phyloP scores from a whole-genome alignment of 495 filamentous ascomycete genomes.

The Penicillium mononematosum region DNA sequence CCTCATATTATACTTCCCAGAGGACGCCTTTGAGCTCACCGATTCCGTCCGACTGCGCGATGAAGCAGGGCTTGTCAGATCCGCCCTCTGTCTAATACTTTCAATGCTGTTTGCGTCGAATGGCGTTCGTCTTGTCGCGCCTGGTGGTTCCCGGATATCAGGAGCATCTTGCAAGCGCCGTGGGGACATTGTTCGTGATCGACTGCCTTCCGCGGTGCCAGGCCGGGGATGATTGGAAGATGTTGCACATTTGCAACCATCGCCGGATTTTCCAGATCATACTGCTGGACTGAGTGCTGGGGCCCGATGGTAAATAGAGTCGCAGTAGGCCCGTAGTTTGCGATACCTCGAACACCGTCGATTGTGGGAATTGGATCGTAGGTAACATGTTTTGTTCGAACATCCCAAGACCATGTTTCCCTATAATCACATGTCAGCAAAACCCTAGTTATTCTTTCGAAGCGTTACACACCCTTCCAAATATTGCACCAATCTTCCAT shows the following conservation, averaged over 20 bases:
- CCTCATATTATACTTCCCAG: slow-evolving; percentile 36
- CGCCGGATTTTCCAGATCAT: slow-evolving; percentile 79
- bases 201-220: slow-evolving; percentile 70
- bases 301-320: slow-evolving; percentile 90
- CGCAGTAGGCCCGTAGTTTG: slow-evolving; percentile 84
- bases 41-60: slow-evolving; percentile 65
- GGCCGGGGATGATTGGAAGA: slow-evolving; percentile 68
- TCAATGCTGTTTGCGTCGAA: slow-evolving; percentile 46
- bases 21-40: slow-evolving; percentile 51
- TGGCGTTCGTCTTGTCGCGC: slow-evolving; percentile 33
- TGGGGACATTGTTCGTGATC: slow-evolving; percentile 31
- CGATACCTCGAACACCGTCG: slow-evolving; percentile 74
- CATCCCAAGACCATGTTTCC: slow-evolving; percentile 93
- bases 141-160: slow-evolving; percentile 32
- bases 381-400: slow-evolving; percentile 90
- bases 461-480: slow-evolving; percentile 73
- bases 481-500: slow-evolving; percentile 91
- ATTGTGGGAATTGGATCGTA: slow-evolving; percentile 85
- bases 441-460: too few species aligned
- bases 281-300: slow-evolving; percentile 89
- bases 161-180: slow-evolving; percentile 39
- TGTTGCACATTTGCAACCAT: slow-evolving; percentile 85
- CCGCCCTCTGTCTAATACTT: slow-evolving; percentile 50
- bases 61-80: slow-evolving; percentile 62
- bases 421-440: slow-evolving; percentile 43